phyloP scores from a whole-genome alignment of 2,329 filamentous ascomycete species.

The Trichophyton simii region DNA sequence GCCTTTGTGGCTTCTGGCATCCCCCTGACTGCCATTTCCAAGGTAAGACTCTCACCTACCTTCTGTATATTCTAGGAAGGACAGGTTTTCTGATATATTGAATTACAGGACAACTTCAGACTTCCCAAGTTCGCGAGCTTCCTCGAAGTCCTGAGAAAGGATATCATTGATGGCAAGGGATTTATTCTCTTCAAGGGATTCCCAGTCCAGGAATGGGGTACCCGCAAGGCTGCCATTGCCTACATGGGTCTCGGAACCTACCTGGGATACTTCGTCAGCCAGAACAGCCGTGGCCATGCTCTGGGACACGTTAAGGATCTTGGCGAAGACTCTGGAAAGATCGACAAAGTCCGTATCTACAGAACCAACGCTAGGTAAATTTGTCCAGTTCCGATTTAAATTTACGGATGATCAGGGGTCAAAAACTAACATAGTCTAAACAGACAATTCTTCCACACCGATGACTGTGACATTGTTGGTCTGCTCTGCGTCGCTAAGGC shows the following conservation, averaged over 20 bases:
- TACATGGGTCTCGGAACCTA: conserved; percentile 83
- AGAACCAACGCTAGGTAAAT: conserved; percentile 59
- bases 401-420: background rate
- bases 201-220: conserved; percentile 62
- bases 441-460: conserved; percentile 72
- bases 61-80: too few relatives aligned
- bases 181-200: conserved; percentile 84
- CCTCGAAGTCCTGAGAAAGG: conserved; percentile 46
- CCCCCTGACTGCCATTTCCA: conserved; percentile 59
- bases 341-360: conserved; percentile 81
- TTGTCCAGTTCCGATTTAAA: background rate
- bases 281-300: conserved; percentile 75
- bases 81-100: background rate
- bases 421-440: background rate
- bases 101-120: conserved; percentile 43
- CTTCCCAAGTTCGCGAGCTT: conserved; percentile 45
- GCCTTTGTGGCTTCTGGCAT: conserved; percentile 52
- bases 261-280: conserved; percentile 75
- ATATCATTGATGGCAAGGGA: conserved; percentile 71
- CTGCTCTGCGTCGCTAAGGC: conserved; percentile 69
- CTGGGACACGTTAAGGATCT: conserved; percentile 83
- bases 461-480: conserved; percentile 72
- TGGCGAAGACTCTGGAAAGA: conserved; percentile 66
- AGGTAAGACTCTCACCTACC: conserved; percentile 26
- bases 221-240: conserved; percentile 68